Conservation (phyloP, 139 green algal species). For the Closterium sp. region DNA sequence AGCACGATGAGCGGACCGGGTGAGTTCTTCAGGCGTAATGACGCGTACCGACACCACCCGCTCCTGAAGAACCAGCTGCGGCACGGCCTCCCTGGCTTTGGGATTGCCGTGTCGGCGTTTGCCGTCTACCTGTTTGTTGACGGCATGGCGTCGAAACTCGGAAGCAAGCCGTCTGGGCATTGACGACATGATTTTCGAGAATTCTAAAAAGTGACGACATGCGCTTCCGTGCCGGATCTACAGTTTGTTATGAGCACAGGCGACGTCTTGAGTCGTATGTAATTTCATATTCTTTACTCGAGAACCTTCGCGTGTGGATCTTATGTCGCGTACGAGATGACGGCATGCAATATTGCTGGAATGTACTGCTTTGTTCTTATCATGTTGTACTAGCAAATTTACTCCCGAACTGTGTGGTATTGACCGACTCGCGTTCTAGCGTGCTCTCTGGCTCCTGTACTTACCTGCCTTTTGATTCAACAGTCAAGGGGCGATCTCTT, state of each 20-base stretch:
- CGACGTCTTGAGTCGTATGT: neutral
- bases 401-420: neutral
- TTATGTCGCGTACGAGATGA: neutral
- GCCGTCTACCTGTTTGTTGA: conserved; percentile 47
- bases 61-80: conserved; percentile 15
- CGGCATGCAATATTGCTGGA: neutral
- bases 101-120: conserved; percentile 35
- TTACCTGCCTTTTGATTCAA: neutral
- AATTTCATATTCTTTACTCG: neutral
- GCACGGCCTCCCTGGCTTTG: conserved; percentile 29
- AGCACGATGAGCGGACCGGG: conserved; percentile 22
- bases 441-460: too few species aligned
- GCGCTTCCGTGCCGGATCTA: neutral
- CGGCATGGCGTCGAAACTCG: conserved; percentile 38
- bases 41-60: conserved; percentile 35
- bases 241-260: neutral
- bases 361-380: neutral
- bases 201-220: too few species aligned
- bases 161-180: neutral
- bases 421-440: neutral
- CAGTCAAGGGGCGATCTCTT: neutral
- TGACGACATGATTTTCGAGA: too few species aligned
- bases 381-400: neutral
- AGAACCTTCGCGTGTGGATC: neutral
- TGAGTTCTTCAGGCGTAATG: conserved; percentile 34